Evolutionary conservation across 2,329 filamentous ascomycete genomes (phyloP), one percentile per base, ranked within the genome.

Genomic region (Calonectria honghensis): DNA sequence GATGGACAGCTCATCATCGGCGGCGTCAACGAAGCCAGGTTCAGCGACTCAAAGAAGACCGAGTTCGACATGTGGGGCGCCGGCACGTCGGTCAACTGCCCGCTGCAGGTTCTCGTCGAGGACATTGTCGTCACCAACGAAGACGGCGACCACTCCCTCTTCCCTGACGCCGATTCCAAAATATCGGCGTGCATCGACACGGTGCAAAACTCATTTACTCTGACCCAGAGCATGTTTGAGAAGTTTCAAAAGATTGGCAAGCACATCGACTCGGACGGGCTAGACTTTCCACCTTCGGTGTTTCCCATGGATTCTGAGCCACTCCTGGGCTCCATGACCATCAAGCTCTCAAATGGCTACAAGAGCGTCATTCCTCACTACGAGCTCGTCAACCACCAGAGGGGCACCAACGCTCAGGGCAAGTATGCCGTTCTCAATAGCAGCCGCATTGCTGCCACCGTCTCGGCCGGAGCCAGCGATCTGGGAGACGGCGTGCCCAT

Each of bases 31-130:
- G 65, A 73, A 24, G 71, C 54, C 9, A 59, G 71, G 9, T 73
- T 59, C 71, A 54, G 48, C n/a, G 16, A n/a, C 32, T 32, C 50
- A 1, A 39, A 59, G 18, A 69, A 54, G 65, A 54, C 35, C 6
- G 71, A 73, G 32, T 73, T 73, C 11, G 39, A 73, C 29, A 73
- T 73, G 71, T 73, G 71, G 71, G 71, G 71, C 6, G 71, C 71
- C n/a, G 65, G 57, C 13, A 54, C 66, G 13, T 64, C 71, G 6
- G 66, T 54, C 29, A 73, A 73, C 14, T 73, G 71, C 50, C 71
- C 71, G 4, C 50, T 73, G 31, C 65, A 73, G 39, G 59, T 73
- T 24, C 59, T 73, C 37, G 41, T 73, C 24, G 57, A 65, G 9
- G 71, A 73, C 37, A 61, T 73, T 14, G 57, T 73, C 35, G 13